phyloP scores from a whole-genome alignment of 352 stramenopile genomes.

The Globisporangium radiosum region DNA sequence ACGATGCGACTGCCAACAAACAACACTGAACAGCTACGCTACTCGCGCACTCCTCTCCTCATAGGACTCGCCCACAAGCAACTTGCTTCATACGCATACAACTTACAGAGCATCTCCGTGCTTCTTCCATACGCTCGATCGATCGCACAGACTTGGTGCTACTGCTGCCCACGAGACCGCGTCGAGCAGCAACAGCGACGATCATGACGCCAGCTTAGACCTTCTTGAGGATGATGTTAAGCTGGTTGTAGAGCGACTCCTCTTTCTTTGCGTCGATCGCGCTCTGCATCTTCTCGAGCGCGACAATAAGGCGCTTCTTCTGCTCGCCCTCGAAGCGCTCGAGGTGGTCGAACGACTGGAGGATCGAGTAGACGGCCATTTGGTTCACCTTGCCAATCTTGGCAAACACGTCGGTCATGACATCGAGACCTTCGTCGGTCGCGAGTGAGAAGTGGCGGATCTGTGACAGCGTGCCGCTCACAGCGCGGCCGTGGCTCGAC shows the following conservation, averaged over 20 bases:
- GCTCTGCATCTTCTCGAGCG: slow-evolving; percentile 61
- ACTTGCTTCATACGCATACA: too few relatives aligned
- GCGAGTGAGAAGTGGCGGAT: slow-evolving; percentile 69
- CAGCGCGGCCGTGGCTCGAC: slow-evolving; percentile 64
- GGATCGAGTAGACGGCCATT: slow-evolving; percentile 73
- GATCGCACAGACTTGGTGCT: too few relatives aligned
- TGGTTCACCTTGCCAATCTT: slow-evolving; percentile 85
- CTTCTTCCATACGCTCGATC: too few relatives aligned
- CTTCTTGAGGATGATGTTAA: slow-evolving; percentile 83
- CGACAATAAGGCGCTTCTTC: slow-evolving; percentile 38
- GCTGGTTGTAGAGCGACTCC: slow-evolving; percentile 69
- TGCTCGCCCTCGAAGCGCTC: slow-evolving; percentile 58
- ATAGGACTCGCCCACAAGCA: too few relatives aligned
- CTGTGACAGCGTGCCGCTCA: slow-evolving; percentile 57
- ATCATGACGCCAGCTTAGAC: slow-evolving; percentile 21
- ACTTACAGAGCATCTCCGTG: too few relatives aligned
- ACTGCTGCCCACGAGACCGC: too few relatives aligned
- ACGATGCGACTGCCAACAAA: too few relatives aligned
- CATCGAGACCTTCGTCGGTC: slow-evolving; percentile 66
- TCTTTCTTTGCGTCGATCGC: slow-evolving; percentile 48
- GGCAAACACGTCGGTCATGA: slow-evolving; percentile 64
- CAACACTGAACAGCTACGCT: too few relatives aligned
- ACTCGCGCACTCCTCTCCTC: too few relatives aligned
- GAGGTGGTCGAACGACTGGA: slow-evolving; percentile 77
- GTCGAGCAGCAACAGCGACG: too few relatives aligned